These are phyloP conservation scores for Aspergillus sp. DNA, from an alignment of 2,329 filamentous ascomycete genomes.

Conservation along the genomic window DNA sequence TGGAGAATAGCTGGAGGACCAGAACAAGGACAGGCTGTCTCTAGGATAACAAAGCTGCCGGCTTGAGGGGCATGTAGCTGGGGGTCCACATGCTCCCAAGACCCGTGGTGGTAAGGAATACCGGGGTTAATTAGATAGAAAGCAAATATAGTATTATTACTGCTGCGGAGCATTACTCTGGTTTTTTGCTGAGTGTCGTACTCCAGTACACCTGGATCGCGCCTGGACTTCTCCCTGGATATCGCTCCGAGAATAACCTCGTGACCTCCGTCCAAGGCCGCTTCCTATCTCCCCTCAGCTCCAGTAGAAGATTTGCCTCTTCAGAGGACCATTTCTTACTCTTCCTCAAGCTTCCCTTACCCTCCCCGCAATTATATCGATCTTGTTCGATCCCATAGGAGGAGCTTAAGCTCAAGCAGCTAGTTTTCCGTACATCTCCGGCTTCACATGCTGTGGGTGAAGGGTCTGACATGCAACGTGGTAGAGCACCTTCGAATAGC, in stretches of 20 bases:
- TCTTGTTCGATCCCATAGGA: neutral
- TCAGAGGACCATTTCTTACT: slow-evolving; percentile 3
- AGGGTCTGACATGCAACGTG: neutral
- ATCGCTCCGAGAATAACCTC: slow-evolving; percentile 9
- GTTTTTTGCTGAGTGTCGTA: slow-evolving; percentile 11
- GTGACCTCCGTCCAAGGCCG: slow-evolving; percentile 7
- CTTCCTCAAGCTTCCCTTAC: slow-evolving; percentile 4
- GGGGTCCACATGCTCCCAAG: no score
- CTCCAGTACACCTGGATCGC: slow-evolving; percentile 12
- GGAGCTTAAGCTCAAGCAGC: neutral
- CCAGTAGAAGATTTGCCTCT: slow-evolving; percentile 7
- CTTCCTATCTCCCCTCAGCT: slow-evolving; percentile 1
- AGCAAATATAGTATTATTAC: no score
- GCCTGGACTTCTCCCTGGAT: slow-evolving; percentile 11
- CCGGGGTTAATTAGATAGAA: no score
- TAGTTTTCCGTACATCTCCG: neutral
- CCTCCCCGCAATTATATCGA: neutral
- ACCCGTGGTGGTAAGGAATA: no score
- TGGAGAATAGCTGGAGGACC: no score
- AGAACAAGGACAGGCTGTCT: no score
- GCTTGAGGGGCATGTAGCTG: no score
- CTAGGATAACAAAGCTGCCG: no score
- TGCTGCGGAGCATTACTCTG: neutral
- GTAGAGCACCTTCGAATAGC: slow-evolving; percentile 3
- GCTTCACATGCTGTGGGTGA: neutral